Percentiles rank a stretch among this genome's conserved stretches.
These are phyloP conservation scores for Russula brevipes DNA, from an alignment of 768 basidiomycete genomes.

Conservation along the genomic window DNA sequence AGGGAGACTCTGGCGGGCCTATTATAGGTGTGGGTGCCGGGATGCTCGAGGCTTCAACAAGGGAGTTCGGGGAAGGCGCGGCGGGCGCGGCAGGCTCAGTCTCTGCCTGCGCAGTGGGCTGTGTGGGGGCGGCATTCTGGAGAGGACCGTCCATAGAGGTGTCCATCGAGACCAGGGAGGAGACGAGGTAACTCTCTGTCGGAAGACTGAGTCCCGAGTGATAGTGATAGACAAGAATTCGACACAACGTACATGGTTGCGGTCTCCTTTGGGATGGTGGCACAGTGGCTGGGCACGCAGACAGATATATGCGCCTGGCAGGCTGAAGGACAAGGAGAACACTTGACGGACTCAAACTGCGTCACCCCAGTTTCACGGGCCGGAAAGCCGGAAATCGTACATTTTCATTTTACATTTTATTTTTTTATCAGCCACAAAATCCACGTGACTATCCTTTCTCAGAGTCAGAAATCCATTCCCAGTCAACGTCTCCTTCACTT, in stretches of 20 bases:
- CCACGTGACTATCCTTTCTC: too few species aligned
- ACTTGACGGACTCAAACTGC: too few species aligned
- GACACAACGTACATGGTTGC: neutral
- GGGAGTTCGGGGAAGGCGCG: neutral
- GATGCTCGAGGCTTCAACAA: neutral
- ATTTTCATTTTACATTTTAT: too few species aligned
- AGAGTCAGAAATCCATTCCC: too few species aligned
- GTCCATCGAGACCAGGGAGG: constrained; percentile 1
- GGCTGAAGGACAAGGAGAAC: too few species aligned
- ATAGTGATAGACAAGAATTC: neutral
- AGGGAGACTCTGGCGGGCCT: neutral
- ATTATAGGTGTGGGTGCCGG: constrained; percentile 1
- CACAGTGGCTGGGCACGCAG: neutral
- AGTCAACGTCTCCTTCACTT: neutral
- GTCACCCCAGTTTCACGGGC: too few species aligned
- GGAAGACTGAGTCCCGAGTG: neutral
- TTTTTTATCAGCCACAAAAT: too few species aligned
- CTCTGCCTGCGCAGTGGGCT: neutral
- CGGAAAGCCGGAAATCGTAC: too few species aligned
- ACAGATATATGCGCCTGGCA: neutral
- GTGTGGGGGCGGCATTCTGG: neutral
- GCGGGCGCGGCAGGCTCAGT: neutral
- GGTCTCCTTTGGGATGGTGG: neutral
- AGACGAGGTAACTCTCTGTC: neutral
- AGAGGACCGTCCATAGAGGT: constrained; percentile 1